phyloP scores from a whole-genome alignment of 345 rosid species.

The Murraya paniculata region DNA sequence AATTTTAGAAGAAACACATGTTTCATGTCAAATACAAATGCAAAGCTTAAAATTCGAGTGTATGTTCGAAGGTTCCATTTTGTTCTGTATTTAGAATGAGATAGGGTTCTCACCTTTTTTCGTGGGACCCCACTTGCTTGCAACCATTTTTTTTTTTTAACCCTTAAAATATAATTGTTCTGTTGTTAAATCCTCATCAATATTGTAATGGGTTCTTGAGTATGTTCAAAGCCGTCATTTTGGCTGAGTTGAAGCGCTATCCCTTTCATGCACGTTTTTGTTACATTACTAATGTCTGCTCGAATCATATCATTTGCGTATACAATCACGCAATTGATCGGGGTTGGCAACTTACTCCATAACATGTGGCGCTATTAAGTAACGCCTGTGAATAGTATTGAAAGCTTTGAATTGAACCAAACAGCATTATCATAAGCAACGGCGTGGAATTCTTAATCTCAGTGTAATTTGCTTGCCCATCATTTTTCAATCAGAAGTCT shows the following conservation, averaged over 20 bases:
- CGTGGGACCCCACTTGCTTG: not conserved
- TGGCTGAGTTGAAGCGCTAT: not conserved
- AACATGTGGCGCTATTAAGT: too few relatives aligned
- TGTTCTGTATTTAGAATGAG: conserved; percentile 9
- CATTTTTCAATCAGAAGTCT: not conserved
- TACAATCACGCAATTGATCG: too few relatives aligned
- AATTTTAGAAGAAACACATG: conserved; percentile 1
- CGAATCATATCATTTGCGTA: not conserved
- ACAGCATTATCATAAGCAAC: not conserved
- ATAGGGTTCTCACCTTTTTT: not conserved
- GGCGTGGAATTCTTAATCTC: not conserved
- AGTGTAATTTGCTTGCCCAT: not conserved
- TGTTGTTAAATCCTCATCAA: not conserved
- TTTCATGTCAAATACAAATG: conserved; percentile 12
- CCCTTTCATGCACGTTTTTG: not conserved
- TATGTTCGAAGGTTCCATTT: not conserved
- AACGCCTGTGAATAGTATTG: too few relatives aligned
- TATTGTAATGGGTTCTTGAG: not conserved
- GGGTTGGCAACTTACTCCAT: too few relatives aligned
- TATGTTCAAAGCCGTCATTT: not conserved
- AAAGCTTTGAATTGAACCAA: too few relatives aligned
- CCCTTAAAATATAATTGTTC: not conserved
- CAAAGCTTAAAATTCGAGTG: not conserved
- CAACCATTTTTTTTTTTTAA: not conserved
- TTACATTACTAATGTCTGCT: too few relatives aligned